Percentiles rank a stretch among this genome's conserved stretches.
These are phyloP conservation scores for Ambrosiella xylebori DNA, from an alignment of 2,329 filamentous ascomycete species.

Conservation along the genomic window DNA sequence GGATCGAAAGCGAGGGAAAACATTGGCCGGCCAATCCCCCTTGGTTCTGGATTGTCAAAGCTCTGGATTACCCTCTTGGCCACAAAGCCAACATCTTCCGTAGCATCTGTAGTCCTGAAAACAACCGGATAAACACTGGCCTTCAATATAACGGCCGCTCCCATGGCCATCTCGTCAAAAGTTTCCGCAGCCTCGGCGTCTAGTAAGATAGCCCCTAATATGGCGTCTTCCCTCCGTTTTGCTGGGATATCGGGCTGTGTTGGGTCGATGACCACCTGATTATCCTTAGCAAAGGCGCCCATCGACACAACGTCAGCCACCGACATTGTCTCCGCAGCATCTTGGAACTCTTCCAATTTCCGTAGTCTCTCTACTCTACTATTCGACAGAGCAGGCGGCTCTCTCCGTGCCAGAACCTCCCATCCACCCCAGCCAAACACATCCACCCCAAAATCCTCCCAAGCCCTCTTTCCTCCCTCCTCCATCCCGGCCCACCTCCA, in stretches of 20 bases:
- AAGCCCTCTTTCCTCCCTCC: constrained; percentile 46
- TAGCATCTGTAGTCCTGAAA: background rate
- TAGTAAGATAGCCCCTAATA: constrained; percentile 30
- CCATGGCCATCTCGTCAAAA: constrained; percentile 15
- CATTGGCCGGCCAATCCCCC: constrained; percentile 14
- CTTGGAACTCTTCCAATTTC: constrained; percentile 33
- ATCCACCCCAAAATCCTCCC: constrained; percentile 51
- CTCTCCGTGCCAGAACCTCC: constrained; percentile 14
- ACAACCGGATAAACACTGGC: background rate
- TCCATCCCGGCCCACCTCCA: constrained; percentile 47
- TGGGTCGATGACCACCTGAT: constrained; percentile 39
- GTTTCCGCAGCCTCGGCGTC: constrained; percentile 25
- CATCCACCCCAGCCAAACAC: constrained; percentile 35
- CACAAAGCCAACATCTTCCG: constrained; percentile 8
- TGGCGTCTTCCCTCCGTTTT: constrained; percentile 33
- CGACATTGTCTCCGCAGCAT: constrained; percentile 44
- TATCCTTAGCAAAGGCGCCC: constrained; percentile 14
- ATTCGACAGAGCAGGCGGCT: constrained; percentile 6
- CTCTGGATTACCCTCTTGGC: constrained; percentile 16
- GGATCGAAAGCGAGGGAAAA: constrained; percentile 37
- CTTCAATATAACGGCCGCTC: constrained; percentile 5
- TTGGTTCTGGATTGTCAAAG: background rate
- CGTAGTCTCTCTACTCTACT: constrained; percentile 15
- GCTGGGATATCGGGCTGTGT: constrained; percentile 38
- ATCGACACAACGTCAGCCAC: constrained; percentile 44